Conservation (phyloP, 208 protist species). For the Trypanosoma rangeli region DNA sequence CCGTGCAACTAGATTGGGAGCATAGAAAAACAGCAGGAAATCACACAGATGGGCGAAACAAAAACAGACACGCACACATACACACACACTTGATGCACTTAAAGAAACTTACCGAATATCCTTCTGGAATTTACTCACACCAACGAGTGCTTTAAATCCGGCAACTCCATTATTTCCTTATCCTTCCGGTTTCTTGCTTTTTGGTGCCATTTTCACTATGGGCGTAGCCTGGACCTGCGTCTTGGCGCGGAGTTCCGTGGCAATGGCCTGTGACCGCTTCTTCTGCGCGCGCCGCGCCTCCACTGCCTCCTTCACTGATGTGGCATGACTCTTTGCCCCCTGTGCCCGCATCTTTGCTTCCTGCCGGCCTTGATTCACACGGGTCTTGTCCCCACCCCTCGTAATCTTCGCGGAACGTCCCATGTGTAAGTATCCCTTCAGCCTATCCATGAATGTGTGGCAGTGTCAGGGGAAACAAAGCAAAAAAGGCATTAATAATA, state of each 20-base stretch:
- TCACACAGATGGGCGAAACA: not conserved
- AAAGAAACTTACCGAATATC: not conserved
- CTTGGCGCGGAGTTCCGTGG: conserved; percentile 55
- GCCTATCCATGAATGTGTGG: not conserved
- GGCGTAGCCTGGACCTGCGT: conserved; percentile 18
- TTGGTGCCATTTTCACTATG: conserved; percentile 76
- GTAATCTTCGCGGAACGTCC: conserved; percentile 87
- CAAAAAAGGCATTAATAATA: conserved; percentile 6
- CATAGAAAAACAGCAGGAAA: too few species aligned
- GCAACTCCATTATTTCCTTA: conserved; percentile 2
- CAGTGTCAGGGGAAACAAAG: conserved; percentile 1
- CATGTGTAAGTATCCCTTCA: conserved; percentile 33
- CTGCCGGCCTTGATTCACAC: conserved; percentile 67
- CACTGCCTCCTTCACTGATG: conserved; percentile 55
- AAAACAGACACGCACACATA: not conserved
- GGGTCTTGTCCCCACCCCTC: conserved; percentile 86
- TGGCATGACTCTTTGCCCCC: conserved; percentile 75
- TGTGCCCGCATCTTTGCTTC: conserved; percentile 79
- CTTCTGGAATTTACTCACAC: not conserved
- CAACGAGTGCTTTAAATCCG: not conserved
- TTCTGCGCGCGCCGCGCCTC: conserved; percentile 60
- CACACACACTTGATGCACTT: not conserved
- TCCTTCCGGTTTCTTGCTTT: conserved; percentile 29
- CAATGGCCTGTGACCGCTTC: conserved; percentile 61
- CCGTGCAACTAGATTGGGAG: too few species aligned